phyloP scores from a whole-genome alignment of 2,329 filamentous ascomycete genomes.

The Rutstroemia sp. region DNA sequence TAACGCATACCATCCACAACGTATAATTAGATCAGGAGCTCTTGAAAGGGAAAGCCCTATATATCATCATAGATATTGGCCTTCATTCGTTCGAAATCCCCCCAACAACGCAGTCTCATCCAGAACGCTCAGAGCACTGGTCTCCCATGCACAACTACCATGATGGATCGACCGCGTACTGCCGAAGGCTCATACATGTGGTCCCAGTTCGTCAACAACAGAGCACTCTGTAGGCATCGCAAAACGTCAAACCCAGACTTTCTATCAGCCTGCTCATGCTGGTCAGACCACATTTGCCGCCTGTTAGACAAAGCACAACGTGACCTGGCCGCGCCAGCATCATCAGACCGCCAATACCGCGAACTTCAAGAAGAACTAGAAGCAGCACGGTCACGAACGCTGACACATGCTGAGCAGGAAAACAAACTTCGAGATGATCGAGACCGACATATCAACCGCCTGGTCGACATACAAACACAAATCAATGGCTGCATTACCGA shows the following conservation, averaged over 20 bases:
- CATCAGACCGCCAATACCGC: not conserved
- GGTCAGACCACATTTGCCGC: not conserved
- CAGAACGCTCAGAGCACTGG: not conserved
- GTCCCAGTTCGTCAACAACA: not conserved
- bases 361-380: not conserved
- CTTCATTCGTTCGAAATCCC: not conserved
- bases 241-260: not conserved
- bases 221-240: not conserved
- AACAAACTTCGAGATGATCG: not conserved
- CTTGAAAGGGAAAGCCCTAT: too few species aligned
- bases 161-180: not conserved
- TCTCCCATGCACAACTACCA: not conserved
- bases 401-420: not conserved
- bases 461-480: constrained; percentile 3
- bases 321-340: too few species aligned
- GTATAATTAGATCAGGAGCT: too few species aligned
- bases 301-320: not conserved
- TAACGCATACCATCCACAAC: too few species aligned
- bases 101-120: not conserved
- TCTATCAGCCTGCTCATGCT: not conserved
- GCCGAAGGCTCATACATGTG: not conserved
- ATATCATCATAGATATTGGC: not conserved
- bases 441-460: constrained; percentile 4
- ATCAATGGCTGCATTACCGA: constrained; percentile 1
- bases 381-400: not conserved